Evolutionary conservation across 306 rosid species (phyloP).

Genomic region (Malus sylvestris): DNA sequence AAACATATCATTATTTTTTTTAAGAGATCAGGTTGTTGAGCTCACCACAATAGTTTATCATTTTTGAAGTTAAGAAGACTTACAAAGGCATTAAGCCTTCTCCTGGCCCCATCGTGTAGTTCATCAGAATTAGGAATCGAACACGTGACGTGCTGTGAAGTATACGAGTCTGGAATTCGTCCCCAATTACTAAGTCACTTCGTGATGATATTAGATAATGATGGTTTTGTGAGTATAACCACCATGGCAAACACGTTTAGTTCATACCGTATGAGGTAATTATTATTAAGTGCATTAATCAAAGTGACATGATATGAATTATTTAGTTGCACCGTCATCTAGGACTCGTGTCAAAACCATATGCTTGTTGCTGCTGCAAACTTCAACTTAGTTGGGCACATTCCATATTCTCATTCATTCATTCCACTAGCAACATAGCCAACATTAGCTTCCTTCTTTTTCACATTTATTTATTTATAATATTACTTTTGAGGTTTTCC

Average conservation of each 20-base stretch:
- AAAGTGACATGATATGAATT: background rate
- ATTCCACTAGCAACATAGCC: background rate
- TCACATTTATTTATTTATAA: background rate
- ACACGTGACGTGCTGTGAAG: too few species aligned
- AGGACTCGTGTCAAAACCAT: constrained; percentile 3
- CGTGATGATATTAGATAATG: background rate
- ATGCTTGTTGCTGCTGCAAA: background rate
- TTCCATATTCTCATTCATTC: background rate
- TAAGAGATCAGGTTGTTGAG: too few species aligned
- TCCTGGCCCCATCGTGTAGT: too few species aligned
- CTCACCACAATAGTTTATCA: too few species aligned
- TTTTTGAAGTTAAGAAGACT: too few species aligned
- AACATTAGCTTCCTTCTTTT: background rate
- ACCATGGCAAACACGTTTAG: constrained; percentile 15
- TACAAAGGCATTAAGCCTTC: too few species aligned
- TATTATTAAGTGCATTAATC: background rate
- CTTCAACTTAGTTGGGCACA: background rate
- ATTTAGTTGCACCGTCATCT: background rate
- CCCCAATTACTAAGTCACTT: too few species aligned
- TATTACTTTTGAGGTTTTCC: background rate
- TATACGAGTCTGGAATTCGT: too few species aligned
- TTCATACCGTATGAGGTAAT: background rate
- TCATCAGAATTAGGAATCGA: too few species aligned
- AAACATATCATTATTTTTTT: background rate
- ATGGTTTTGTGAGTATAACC: background rate